Conservation (phyloP, 148 eudicot species). For the Amaranthus cruentus region DNA sequence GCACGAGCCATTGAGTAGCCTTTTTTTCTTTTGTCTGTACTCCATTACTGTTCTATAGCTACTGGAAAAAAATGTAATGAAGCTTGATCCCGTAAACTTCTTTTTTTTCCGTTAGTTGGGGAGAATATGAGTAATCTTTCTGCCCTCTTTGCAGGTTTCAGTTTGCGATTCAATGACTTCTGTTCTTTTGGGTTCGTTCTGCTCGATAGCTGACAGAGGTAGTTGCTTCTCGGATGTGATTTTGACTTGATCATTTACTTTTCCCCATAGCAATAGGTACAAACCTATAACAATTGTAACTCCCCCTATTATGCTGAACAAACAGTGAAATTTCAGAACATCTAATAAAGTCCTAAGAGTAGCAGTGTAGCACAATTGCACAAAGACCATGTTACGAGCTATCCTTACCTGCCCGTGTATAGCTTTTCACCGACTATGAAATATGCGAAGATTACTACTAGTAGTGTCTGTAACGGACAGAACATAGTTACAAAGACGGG, state of each 20-base stretch:
- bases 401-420: slow-evolving; percentile 40
- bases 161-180: slow-evolving; percentile 16
- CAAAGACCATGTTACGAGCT: neutral
- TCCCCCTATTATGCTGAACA: slow-evolving; percentile 43
- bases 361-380: neutral
- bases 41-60: slow-evolving; percentile 1
- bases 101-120: slow-evolving; percentile 5
- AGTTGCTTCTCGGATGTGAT: slow-evolving; percentile 24
- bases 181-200: slow-evolving; percentile 21
- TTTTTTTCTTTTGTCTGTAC: slow-evolving; percentile 5
- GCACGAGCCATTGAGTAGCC: slow-evolving; percentile 10
- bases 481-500: slow-evolving; percentile 48
- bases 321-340: slow-evolving; percentile 16
- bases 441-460: slow-evolving; percentile 40
- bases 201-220: slow-evolving; percentile 13
- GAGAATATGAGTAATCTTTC: neutral
- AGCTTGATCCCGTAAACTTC: neutral
- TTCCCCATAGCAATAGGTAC: slow-evolving; percentile 46
- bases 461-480: slow-evolving; percentile 41
- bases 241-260: slow-evolving; percentile 27
- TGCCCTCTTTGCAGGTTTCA: slow-evolving; percentile 12
- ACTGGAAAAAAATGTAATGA: neutral
- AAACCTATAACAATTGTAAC: slow-evolving; percentile 35
- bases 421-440: slow-evolving; percentile 44
- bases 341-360: neutral